phyloP scores from a whole-genome alignment of 73 alveolate species.

The Paraurostyla sp. region DNA sequence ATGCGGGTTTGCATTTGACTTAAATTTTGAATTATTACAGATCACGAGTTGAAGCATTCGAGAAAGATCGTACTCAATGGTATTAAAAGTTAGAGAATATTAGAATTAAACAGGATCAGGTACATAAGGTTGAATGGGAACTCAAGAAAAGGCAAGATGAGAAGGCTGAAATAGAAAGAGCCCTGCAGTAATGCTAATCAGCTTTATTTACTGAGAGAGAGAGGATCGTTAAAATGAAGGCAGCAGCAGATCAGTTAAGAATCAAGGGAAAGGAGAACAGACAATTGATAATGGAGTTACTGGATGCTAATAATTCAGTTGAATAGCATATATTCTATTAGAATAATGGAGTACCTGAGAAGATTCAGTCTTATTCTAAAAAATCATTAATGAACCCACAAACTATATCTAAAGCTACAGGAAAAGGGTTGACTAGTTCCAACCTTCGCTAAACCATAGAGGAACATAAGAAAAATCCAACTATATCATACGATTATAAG shows the following conservation, averaged over 20 bases:
- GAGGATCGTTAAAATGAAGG: conserved; percentile 33
- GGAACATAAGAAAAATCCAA: conserved; percentile 54
- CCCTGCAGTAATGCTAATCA: conserved; percentile 39
- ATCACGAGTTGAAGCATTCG: conserved; percentile 66
- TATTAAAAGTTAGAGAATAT: conserved; percentile 53
- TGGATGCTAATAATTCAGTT: conserved; percentile 63
- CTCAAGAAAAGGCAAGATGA: conserved; percentile 75
- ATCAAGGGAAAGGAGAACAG: conserved; percentile 53
- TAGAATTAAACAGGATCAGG: conserved; percentile 62
- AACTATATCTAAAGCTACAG: neutral
- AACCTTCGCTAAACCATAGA: conserved; percentile 34
- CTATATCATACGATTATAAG: conserved; percentile 39
- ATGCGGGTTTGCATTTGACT: conserved; percentile 31
- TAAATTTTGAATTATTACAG: conserved; percentile 69
- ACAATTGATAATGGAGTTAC: conserved; percentile 61
- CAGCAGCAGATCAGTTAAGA: conserved; percentile 36
- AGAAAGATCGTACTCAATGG: conserved; percentile 67
- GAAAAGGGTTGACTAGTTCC: no score
- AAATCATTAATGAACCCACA: neutral
- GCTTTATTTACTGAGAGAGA: conserved; percentile 62
- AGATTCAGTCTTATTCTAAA: conserved; percentile 49
- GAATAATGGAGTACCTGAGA: conserved; percentile 58
- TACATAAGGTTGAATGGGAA: conserved; percentile 77
- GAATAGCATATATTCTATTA: conserved; percentile 59
- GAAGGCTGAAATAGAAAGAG: conserved; percentile 54